A percentile compares a stretch with the other conserved stretches of the same genome.
Conservation (phyloP, 2,329 filamentous ascomycete species). For the Nemania abortiva region DNA sequence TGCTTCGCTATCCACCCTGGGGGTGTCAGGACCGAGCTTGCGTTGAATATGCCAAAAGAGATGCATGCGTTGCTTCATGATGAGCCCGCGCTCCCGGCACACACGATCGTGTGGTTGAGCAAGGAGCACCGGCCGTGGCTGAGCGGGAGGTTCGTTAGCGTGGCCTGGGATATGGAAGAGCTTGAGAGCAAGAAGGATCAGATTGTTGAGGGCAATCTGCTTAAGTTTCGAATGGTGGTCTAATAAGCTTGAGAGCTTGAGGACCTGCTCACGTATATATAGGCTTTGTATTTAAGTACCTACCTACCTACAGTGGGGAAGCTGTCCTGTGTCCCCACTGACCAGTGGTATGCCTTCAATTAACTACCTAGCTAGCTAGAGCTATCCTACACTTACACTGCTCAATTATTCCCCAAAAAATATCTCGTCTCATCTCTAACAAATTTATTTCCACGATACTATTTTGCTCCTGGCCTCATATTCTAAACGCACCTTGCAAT, state of each 20-base stretch:
- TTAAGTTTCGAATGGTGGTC: constrained; percentile 47
- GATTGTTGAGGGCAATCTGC: constrained; percentile 47
- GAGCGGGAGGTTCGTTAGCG: constrained; percentile 47
- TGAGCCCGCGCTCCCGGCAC: constrained; percentile 47
- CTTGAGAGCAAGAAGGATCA: constrained; percentile 49
- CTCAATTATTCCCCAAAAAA: constrained; percentile 17
- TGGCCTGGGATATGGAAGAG: constrained; percentile 51
- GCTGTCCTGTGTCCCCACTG: background rate
- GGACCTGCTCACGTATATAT: too few species aligned
- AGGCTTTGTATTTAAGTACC: background rate
- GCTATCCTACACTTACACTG: background rate
- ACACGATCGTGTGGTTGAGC: constrained; percentile 44
- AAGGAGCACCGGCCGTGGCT: constrained; percentile 45
- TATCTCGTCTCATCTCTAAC: constrained; percentile 11
- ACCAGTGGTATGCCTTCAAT: background rate
- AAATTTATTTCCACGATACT: constrained; percentile 18
- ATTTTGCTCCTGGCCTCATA: constrained; percentile 2
- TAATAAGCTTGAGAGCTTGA: constrained; percentile 2
- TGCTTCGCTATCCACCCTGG: constrained; percentile 61
- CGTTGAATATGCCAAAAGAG: constrained; percentile 51
- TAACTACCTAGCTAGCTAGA: background rate
- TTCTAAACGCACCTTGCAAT: constrained; percentile 24
- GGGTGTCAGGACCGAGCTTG: constrained; percentile 58
- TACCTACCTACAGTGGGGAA: background rate
- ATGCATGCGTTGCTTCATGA: constrained; percentile 47